phyloP scores from a whole-genome alignment of 1,284 basidiomycete genomes.

The Cryptococcus deneoformans region DNA sequence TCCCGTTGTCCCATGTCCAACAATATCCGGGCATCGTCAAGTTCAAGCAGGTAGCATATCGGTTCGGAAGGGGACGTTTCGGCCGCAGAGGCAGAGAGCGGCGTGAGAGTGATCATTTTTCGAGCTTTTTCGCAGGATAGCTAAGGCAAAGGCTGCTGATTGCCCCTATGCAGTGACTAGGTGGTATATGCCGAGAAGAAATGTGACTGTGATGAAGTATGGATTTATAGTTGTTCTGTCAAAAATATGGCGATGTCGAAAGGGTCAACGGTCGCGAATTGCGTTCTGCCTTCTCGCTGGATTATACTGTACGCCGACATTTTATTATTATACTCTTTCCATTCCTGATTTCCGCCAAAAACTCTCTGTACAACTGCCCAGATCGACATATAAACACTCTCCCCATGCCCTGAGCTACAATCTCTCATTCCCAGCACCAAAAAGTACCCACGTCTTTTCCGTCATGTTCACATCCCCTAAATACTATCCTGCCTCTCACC shows the following conservation, averaged over 20 bases:
- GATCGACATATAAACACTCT: background rate
- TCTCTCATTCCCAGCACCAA: background rate
- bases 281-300: no score
- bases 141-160: no score
- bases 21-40: constrained; percentile 91
- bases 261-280: no score
- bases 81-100: constrained; percentile 75
- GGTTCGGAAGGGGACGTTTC: constrained; percentile 57
- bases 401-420: background rate
- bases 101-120: constrained; percentile 87
- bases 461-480: constrained; percentile 14
- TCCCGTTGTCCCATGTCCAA: constrained; percentile 77
- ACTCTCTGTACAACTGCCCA: background rate
- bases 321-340: background rate
- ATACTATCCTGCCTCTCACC: constrained; percentile 21
- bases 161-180: no score
- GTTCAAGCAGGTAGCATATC: constrained; percentile 74
- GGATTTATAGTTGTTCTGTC: background rate
- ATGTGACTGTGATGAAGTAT: background rate
- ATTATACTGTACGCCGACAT: background rate
- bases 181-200: no score
- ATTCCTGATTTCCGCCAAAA: background rate
- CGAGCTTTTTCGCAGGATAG: no score
- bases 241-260: background rate
- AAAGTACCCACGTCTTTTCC: background rate